Percentiles rank a stretch among this genome's conserved stretches.
Conservation (phyloP, 805 yeast genomes). For the Yarrowia osloensis region DNA sequence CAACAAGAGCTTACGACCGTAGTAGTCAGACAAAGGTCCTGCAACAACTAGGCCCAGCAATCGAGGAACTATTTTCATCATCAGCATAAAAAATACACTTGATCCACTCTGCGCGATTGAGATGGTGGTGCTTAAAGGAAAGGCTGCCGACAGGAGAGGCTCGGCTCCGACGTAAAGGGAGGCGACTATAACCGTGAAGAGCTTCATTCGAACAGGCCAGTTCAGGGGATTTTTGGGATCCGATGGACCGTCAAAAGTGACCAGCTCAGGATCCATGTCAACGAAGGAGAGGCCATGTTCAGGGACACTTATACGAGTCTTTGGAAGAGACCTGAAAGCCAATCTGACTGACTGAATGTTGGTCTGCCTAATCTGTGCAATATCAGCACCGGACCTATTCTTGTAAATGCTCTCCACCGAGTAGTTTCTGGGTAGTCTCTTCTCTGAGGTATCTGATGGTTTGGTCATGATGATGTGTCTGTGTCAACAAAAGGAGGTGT, state of each 20-base stretch:
- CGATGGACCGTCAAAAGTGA: neutral
- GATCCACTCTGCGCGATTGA: neutral
- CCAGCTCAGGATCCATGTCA: neutral
- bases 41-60: neutral
- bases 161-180: neutral
- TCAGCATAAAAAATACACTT: neutral
- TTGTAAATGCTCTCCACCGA: neutral
- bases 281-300: neutral
- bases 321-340: neutral
- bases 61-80: neutral
- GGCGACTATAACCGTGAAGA: neutral
- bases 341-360: neutral
- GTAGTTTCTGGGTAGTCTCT: neutral
- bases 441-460: neutral
- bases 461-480: neutral
- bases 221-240: neutral
- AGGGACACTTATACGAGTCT: neutral
- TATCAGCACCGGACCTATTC: neutral
- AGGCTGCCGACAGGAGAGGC: slow-evolving; percentile 1
- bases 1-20: neutral
- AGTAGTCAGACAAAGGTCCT: neutral
- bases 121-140: neutral
- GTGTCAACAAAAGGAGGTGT: neutral
- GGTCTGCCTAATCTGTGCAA: neutral
- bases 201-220: neutral